A percentile compares a stretch with the other conserved stretches of the same genome.
Conservation (phyloP, 768 basidiomycete genomes). For the Nidularia pulvinata region DNA sequence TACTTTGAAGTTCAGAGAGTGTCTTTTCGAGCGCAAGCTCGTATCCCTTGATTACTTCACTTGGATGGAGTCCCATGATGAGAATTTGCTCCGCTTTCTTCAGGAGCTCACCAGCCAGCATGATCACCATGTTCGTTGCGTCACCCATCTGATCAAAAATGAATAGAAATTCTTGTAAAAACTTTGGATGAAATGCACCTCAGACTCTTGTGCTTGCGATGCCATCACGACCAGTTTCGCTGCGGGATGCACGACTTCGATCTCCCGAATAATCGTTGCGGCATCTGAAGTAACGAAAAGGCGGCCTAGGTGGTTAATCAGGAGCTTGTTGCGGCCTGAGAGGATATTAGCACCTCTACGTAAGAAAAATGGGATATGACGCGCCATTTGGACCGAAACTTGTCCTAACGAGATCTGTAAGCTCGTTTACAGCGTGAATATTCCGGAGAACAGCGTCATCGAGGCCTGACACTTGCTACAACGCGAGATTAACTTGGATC, state of each 20-base stretch:
- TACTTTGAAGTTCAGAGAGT: conserved; percentile 88
- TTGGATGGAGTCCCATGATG: conserved; percentile 96
- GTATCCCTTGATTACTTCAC: conserved; percentile 94
- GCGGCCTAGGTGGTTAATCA: conserved; percentile 96
- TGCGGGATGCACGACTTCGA: conserved; percentile 98
- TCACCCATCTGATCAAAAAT: conserved; percentile 81
- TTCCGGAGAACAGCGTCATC: conserved; percentile 98
- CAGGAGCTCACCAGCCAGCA: conserved; percentile 92
- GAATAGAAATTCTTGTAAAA: background rate
- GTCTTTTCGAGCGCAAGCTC: conserved; percentile 88
- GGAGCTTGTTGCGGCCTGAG: conserved; percentile 91
- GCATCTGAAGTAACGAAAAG: conserved; percentile 99
- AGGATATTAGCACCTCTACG: conserved; percentile 1
- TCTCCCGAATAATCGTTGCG: conserved; percentile 96
- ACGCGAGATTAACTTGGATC: conserved; percentile 3
- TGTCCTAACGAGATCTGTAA: conserved; percentile 93
- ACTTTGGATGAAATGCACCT: conserved; percentile 52
- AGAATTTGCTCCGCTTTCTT: conserved; percentile 93
- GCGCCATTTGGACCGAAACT: conserved; percentile 96
- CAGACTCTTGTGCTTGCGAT: conserved; percentile 92
- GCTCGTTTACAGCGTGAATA: conserved; percentile 94
- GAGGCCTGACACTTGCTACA: conserved; percentile 76
- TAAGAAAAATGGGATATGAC: conserved; percentile 20
- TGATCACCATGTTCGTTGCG: conserved; percentile 93
- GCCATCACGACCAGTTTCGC: conserved; percentile 99